Conservation (phyloP, 139 green algal species). For the Gonium pectorale region DNA sequence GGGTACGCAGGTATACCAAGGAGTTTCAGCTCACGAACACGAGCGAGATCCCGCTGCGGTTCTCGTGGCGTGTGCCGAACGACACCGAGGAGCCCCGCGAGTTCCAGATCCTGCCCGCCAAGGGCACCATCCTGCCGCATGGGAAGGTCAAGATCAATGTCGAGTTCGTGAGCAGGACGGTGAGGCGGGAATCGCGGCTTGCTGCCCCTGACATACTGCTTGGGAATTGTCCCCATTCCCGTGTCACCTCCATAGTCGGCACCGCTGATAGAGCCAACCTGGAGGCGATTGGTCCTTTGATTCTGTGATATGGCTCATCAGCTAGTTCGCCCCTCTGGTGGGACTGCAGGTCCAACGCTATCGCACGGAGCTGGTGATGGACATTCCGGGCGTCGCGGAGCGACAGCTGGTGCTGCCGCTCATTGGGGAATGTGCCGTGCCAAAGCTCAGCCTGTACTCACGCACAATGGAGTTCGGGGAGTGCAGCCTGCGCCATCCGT, state of each 20-base stretch:
- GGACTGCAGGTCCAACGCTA: constrained; percentile 65
- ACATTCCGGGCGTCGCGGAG: constrained; percentile 72
- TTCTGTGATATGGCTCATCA: neutral
- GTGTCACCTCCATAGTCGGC: neutral
- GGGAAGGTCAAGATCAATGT: constrained; percentile 67
- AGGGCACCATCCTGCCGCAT: constrained; percentile 72
- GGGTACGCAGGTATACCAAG: constrained; percentile 74
- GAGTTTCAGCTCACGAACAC: constrained; percentile 78
- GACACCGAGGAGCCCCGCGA: constrained; percentile 56
- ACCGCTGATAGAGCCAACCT: neutral
- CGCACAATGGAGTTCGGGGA: constrained; percentile 76
- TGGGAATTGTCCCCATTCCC: neutral
- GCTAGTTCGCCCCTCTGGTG: neutral
- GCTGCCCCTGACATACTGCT: neutral
- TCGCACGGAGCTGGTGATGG: constrained; percentile 66
- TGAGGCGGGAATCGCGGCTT: neutral
- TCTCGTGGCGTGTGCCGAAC: constrained; percentile 70
- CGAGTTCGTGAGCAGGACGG: constrained; percentile 66
- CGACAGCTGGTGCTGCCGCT: constrained; percentile 62
- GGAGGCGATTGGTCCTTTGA: too few species aligned
- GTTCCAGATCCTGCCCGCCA: constrained; percentile 66
- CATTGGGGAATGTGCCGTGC: constrained; percentile 76
- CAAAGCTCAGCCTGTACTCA: constrained; percentile 63
- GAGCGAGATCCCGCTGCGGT: constrained; percentile 82
- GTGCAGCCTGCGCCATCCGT: constrained; percentile 79